Base-by-base conservation (phyloP, 2,329 filamentous ascomycete genomes). In the Claviceps quebecensis region DNA sequence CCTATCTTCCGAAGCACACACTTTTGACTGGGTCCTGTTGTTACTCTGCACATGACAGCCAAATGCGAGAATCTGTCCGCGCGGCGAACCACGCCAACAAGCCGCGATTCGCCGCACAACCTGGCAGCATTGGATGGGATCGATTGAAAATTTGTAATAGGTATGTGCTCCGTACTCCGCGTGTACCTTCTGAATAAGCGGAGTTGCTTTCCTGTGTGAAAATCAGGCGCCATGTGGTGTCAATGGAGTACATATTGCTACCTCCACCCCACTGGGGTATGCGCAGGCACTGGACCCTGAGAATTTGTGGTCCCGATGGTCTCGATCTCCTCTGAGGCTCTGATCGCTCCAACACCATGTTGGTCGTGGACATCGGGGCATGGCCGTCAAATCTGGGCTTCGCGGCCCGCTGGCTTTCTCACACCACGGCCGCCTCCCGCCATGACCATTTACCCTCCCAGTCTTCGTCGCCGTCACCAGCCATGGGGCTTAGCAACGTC, bases 281-380 rank as follows among this genome's bases (percentile, higher is more conserved):
- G 0, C 9, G 6, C 13, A 26, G 8, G n/a, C 13, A 17, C 23
- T 51, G 56, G 56, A 55, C 59, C 61, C 60, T 64, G 60, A 58
- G 55, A 56, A 54, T 51, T 17, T 34, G n/a, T 48, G 53, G 29
- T 34, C 29, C 29, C 29, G 29, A 34, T 34, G 54, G 56, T 52
- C 49, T 26, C 60, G 60, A 63, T 64, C 58, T 51, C 49, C 56
- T 61, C 57, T 19, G 19, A 19, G 19, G 19, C 19, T 19, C 19
- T 62, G 63, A 64, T 65, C 60, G 45, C 54, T 37, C 53, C 29
- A 50, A 46, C 54, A 54, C 57, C 58, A 58, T 59, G 56, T 55
- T 34, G 45, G 53, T 46, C 56, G 50, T 64, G 58, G 56, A 55
- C 58, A 67, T 67, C 65, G 65, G 58, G 56, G 60, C 64, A 65